Base-by-base conservation (phyloP, 1,284 basidiomycete genomes). In the Mrakiaceae sp. region DNA sequence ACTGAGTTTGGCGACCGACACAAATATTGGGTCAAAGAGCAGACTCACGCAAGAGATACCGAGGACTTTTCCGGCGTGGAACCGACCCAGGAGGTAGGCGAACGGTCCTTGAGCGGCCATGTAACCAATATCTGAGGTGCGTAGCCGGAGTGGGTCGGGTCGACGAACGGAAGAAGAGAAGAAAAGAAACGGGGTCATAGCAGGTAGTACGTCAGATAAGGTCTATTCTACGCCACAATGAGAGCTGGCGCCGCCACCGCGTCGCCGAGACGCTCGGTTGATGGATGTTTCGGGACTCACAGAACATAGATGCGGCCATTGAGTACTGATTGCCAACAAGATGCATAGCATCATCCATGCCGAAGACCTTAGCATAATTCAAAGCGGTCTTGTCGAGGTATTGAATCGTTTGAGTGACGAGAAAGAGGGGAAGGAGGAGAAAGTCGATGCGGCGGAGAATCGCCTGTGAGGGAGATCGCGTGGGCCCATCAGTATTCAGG, bases 331-430 rank as follows among this genome's bases (percentile, higher is more conserved):
- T 69, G 4, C 74, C 74, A 2, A 63, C 66, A 64, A 75, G 69
- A 11, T 64, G 51, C 70, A 74, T 72, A 0, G 72, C 72, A 62
- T 73, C 74, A 51, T 74, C 70, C 72, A 73, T 72, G 43, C 74
- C 73, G 49, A 74, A 75, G 11, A 73, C 71, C 53, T 73, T 74
- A 14, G 54, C 72, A 50, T 73, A 73, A 66, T 74, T 74, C n/a
- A 74, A 61, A 2, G 74, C 74, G 0, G 73, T 74, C 58, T 71
- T 71, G 68, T 74, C 72, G 52, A 74, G 68, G 62, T 72, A 73
- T 54, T 72, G 71, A 0, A 71, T 67, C 3, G 70, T 72, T 62
- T 74, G 72, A 56, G 71, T 72, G 63, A 73, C 66, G 40, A 73
- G 64, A 66, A 72, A 73, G 27, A 74, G 69, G n/a, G 73, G 74